phyloP scores from a whole-genome alignment of 371 early-diverging fungal genomes.

The Caulochytrium protostelioides region DNA sequence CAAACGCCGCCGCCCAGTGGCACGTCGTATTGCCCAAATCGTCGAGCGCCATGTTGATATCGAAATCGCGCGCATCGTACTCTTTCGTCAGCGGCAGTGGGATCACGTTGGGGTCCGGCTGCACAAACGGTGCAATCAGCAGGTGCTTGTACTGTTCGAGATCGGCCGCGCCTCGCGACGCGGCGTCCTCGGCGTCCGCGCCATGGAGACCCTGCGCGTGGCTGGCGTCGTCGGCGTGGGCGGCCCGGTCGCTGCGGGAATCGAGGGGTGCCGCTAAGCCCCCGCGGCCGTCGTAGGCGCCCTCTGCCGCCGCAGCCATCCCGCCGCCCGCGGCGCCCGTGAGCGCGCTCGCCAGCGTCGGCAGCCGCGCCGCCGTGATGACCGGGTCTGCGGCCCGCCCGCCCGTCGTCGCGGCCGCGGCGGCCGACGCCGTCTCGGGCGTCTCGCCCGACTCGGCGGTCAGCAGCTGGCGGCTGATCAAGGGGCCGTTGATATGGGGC shows the following conservation, averaged over 20 bases:
- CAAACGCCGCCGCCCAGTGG: conserved; percentile 92
- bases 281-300: too few species aligned
- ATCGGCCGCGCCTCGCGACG: not conserved
- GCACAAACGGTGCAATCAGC: conserved; percentile 47
- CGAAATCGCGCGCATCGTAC: conserved; percentile 39
- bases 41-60: conserved; percentile 68
- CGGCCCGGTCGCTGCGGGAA: too few species aligned
- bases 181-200: not conserved
- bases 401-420: too few species aligned
- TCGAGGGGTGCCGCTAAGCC: too few species aligned
- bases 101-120: conserved; percentile 25
- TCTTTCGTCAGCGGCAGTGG: conserved; percentile 30
- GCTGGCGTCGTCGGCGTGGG: too few species aligned
- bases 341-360: too few species aligned
- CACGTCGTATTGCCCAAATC: conserved; percentile 81
- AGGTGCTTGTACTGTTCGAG: conserved; percentile 37
- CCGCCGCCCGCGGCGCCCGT: too few species aligned
- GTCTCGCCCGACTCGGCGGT: too few species aligned
- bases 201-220: not conserved
- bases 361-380: not conserved
- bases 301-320: too few species aligned
- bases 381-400: not conserved
- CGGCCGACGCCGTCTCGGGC: too few species aligned
- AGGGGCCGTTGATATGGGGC: too few species aligned
- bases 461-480: too few species aligned